These are phyloP conservation scores for Tilletia caries DNA, from an alignment of 1,284 basidiomycete genomes.

Conservation along the genomic window DNA sequence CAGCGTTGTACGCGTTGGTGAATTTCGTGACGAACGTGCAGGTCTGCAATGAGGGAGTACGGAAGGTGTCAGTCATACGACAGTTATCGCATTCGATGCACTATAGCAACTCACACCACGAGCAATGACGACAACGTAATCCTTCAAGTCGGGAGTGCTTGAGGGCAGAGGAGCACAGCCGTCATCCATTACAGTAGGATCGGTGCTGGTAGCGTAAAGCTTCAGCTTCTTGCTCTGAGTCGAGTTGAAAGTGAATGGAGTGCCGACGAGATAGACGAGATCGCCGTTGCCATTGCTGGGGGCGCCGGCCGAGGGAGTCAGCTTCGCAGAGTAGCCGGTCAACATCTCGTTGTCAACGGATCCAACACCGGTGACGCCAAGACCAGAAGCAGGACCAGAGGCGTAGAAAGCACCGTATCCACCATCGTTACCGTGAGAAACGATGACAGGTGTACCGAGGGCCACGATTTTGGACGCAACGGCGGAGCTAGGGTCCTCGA, in stretches of 20 bases:
- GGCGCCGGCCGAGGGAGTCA: slow-evolving; percentile 24
- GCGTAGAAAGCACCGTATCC: slow-evolving; percentile 54
- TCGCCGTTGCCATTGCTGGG: slow-evolving; percentile 19
- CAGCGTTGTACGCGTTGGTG: slow-evolving; percentile 45
- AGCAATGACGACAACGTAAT: slow-evolving; percentile 37
- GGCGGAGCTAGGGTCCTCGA: slow-evolving; percentile 25
- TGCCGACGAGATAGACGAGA: slow-evolving; percentile 30
- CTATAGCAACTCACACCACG: slow-evolving; percentile 19
- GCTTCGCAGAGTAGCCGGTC: slow-evolving; percentile 30
- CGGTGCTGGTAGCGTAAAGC: slow-evolving; percentile 32
- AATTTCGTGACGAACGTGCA: slow-evolving; percentile 43
- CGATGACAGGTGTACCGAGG: slow-evolving; percentile 33
- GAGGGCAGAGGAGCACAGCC: slow-evolving; percentile 33
- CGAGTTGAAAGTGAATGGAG: slow-evolving; percentile 28
- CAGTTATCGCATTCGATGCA: too few relatives aligned
- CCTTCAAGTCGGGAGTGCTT: slow-evolving; percentile 33
- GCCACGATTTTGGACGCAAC: slow-evolving; percentile 27
- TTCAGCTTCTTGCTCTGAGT: slow-evolving; percentile 24
- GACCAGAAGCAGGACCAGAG: slow-evolving; percentile 54
- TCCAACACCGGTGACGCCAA: slow-evolving; percentile 46
- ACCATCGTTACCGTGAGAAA: slow-evolving; percentile 56
- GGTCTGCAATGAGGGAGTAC: slow-evolving; percentile 19
- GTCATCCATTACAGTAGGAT: slow-evolving; percentile 31
- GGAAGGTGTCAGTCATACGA: too few relatives aligned
- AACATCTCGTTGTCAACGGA: slow-evolving; percentile 49